Conservation (phyloP, 306 rosid species). For the Glycine latifolia region DNA sequence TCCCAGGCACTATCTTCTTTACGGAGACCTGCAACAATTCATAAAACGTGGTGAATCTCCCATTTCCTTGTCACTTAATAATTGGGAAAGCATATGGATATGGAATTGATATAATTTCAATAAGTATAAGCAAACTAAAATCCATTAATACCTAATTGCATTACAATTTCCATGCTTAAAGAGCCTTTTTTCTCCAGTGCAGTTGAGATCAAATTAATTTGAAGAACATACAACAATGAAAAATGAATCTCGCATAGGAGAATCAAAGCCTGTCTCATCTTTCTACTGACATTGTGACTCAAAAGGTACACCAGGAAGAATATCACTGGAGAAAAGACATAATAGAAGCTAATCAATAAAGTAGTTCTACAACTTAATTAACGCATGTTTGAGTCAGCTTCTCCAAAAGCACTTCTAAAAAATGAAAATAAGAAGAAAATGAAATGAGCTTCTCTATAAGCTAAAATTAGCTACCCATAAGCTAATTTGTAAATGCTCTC, state of each 20-base stretch:
- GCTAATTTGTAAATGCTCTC: too few species aligned
- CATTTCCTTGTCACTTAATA: conserved; percentile 35
- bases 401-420: too few species aligned
- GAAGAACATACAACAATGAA: conserved; percentile 75
- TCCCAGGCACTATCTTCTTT: conserved; percentile 87
- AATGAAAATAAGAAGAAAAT: too few species aligned
- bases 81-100: conserved; percentile 32
- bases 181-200: conserved; percentile 82
- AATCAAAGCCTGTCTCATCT: conserved; percentile 78
- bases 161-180: conserved; percentile 69
- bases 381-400: too few species aligned
- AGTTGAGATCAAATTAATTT: conserved; percentile 71
- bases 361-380: conserved; percentile 20
- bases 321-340: conserved; percentile 72
- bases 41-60: conserved; percentile 39
- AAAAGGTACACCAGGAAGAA: conserved; percentile 93
- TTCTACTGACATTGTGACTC: conserved; percentile 84
- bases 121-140: conserved; percentile 31
- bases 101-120: conserved; percentile 16
- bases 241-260: conserved; percentile 93
- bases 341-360: conserved; percentile 56
- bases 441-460: too few species aligned
- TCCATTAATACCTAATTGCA: conserved; percentile 74
- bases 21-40: conserved; percentile 80
- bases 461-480: too few species aligned